These are phyloP conservation scores for Cenchrus purpureus DNA, from an alignment of 176 grass and related monocot genomes.

Conservation along the genomic window DNA sequence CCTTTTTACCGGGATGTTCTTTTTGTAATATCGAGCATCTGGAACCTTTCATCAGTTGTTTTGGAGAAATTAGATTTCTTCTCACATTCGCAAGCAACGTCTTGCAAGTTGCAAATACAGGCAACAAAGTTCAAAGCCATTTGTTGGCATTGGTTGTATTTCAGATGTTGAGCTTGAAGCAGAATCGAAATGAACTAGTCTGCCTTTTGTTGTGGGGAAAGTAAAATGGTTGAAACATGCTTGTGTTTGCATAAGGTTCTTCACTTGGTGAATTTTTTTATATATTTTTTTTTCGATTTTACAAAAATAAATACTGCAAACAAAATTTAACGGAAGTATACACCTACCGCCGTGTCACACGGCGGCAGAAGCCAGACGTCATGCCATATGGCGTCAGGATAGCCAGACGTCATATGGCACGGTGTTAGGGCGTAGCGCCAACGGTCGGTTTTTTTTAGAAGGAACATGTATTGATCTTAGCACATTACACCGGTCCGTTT, in stretches of 20 bases:
- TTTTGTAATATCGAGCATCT: slow-evolving; percentile 9
- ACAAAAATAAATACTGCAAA: no score
- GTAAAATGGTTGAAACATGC: background rate
- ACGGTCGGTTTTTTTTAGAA: no score
- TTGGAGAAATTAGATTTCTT: background rate
- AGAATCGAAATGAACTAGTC: background rate
- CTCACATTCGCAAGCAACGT: no score
- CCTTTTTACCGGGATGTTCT: background rate
- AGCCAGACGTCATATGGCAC: no score
- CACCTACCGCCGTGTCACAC: no score
- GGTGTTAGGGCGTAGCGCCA: no score
- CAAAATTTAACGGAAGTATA: no score
- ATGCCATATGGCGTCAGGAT: no score
- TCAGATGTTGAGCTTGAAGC: background rate
- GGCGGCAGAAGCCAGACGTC: no score
- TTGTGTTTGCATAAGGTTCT: background rate
- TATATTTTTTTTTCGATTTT: no score
- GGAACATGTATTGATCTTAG: no score
- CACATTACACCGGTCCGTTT: no score
- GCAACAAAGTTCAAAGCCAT: background rate
- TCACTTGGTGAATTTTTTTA: background rate
- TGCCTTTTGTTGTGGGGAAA: background rate
- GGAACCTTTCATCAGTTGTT: background rate
- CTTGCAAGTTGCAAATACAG: background rate
- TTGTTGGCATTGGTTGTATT: background rate